Conservation (phyloP, 2,329 filamentous ascomycete species). For the Trichoderma sp. region DNA sequence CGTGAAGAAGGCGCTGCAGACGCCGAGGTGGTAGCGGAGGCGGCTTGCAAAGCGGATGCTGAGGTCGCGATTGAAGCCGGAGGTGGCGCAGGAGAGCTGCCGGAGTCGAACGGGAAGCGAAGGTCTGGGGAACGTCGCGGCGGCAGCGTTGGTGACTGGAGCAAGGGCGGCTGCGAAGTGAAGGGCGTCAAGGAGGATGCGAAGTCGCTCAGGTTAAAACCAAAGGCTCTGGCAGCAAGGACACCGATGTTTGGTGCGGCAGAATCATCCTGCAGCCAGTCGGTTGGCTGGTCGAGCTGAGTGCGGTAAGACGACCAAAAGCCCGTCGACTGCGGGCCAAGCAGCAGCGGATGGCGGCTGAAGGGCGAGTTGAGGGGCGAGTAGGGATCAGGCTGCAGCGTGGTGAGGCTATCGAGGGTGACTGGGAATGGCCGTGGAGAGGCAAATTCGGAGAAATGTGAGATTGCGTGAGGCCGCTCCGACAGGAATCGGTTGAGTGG, state of each 20-base stretch:
- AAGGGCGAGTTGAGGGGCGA: not conserved
- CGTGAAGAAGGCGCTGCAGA: not conserved
- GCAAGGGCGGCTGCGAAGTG: not conserved
- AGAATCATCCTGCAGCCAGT: not conserved
- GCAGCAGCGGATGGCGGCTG: not conserved
- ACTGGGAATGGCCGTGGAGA: not conserved
- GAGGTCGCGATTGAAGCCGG: not conserved
- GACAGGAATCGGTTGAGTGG: slow-evolving; percentile 25
- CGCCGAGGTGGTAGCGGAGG: not conserved
- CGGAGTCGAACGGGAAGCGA: not conserved
- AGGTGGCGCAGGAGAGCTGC: not conserved
- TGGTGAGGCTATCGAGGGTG: not conserved
- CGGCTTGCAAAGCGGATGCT: not conserved
- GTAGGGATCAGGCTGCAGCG: slow-evolving; percentile 7
- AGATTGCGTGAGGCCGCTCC: slow-evolving; percentile 10
- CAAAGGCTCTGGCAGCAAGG: not conserved
- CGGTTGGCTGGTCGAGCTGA: not conserved
- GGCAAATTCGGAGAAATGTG: not conserved
- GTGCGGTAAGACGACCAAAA: not conserved
- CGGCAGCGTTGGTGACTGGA: not conserved
- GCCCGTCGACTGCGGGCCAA: not conserved
- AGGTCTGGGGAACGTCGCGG: not conserved
- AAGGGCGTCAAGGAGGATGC: not conserved
- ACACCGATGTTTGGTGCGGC: not conserved
- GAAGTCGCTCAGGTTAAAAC: not conserved